A percentile compares a stretch with the other conserved stretches of the same genome.
Evolutionary conservation across 2,329 filamentous ascomycete genomes (phyloP).

Genomic region (Aspergillus felis): DNA sequence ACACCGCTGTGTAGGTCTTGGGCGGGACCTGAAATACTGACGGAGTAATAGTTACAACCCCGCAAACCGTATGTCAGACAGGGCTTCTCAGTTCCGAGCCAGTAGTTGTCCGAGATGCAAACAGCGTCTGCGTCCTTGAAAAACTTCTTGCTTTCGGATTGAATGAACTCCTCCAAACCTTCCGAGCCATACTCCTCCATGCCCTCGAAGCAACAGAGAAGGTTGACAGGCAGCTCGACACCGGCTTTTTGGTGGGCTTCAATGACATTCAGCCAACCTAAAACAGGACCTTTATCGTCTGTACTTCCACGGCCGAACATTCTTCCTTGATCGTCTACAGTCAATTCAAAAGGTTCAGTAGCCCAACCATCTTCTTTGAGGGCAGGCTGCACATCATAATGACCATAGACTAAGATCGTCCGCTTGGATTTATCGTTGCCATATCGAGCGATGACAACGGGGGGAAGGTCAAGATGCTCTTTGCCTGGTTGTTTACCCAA

Average conservation of each 20-base stretch:
- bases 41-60: conserved; percentile 95
- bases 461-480: conserved; percentile 85
- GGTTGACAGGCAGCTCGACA: conserved; percentile 91
- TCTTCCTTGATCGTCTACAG: conserved; percentile 80
- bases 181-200: conserved; percentile 99
- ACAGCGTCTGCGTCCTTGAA: conserved; percentile 95
- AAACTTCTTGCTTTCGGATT: conserved; percentile 84
- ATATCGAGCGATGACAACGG: conserved; percentile 87
- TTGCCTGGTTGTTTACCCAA: conserved; percentile 90
- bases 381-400: conserved; percentile 98
- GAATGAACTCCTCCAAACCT: conserved; percentile 91
- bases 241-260: conserved; percentile 95
- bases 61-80: conserved; percentile 96
- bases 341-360: conserved; percentile 88
- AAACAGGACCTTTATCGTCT: conserved; percentile 95
- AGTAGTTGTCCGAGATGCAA: conserved; percentile 99
- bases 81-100: conserved; percentile 97
- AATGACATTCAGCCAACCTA: conserved; percentile 97
- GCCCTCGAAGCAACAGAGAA: conserved; percentile 98
- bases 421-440: conserved; percentile 88
- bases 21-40: conserved; percentile 85
- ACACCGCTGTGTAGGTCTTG: conserved; percentile 96
- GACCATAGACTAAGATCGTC: conserved; percentile 93
- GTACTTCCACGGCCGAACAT: conserved; percentile 97
- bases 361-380: conserved; percentile 92